Evolutionary conservation across 176 grass and related monocot species (phyloP).

Genomic region (Hsuehochloa calcarea): DNA sequence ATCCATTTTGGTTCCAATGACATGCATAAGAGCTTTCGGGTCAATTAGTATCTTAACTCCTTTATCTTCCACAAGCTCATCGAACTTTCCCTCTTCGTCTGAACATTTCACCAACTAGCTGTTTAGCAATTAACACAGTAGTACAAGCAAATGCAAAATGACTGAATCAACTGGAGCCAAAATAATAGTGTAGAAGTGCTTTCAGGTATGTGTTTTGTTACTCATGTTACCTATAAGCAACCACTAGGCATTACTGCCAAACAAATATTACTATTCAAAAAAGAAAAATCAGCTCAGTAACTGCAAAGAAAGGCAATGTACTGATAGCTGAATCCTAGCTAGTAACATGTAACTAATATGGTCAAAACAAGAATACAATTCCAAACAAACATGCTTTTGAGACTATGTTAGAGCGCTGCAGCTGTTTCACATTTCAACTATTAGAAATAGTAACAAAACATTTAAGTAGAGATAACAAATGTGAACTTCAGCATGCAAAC

Average conservation of each 20-base stretch:
- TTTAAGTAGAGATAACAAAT: neutral
- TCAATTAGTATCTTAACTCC: conserved; percentile 68
- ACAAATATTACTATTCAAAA: neutral
- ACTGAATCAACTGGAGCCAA: neutral
- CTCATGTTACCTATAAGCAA: neutral
- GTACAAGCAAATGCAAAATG: neutral
- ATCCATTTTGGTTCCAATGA: conserved; percentile 81
- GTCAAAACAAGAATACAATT: neutral
- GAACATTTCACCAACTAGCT: neutral
- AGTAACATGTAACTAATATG: neutral
- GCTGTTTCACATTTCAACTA: neutral
- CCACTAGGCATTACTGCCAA: neutral
- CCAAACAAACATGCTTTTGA: neutral
- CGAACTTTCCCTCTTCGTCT: conserved; percentile 70
- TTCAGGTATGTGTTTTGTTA: neutral
- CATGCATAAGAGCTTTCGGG: conserved; percentile 74
- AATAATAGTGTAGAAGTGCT: neutral
- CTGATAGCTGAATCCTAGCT: neutral
- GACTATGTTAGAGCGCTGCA: neutral
- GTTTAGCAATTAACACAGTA: neutral
- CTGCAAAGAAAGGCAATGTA: neutral
- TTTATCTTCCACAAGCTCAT: conserved; percentile 77
- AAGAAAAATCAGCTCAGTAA: neutral
- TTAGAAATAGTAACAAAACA: neutral
- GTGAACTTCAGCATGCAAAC: neutral